A percentile compares a stretch with the other conserved stretches of the same genome.
Conservation (phyloP, 441 rosid genomes). For the Croton setiger region DNA sequence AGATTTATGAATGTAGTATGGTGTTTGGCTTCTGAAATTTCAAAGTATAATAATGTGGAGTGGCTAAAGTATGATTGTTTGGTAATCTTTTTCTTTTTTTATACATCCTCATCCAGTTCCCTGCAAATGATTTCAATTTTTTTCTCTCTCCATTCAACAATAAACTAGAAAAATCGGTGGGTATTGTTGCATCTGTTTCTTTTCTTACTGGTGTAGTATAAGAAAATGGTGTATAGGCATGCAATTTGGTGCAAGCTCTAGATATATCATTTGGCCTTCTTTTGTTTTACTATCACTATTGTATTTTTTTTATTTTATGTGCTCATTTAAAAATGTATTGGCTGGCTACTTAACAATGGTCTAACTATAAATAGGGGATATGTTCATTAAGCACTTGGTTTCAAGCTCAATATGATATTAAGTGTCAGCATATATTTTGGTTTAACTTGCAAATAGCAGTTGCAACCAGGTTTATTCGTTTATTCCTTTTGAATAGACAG, state of each 20-base stretch:
- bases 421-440: neutral
- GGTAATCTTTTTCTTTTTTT: neutral
- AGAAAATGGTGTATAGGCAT: slow-evolving; percentile 1
- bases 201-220: neutral
- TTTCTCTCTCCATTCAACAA: neutral
- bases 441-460: neutral
- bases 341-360: neutral
- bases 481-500: no score
- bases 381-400: neutral
- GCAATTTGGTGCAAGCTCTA: neutral
- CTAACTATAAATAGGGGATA: neutral
- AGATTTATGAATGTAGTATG: neutral
- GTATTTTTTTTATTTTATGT: neutral
- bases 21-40: neutral
- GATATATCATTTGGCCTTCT: neutral
- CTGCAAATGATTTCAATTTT: neutral
- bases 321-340: neutral
- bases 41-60: neutral
- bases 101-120: neutral
- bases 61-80: neutral
- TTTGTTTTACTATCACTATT: neutral
- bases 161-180: neutral
- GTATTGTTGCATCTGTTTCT: neutral
- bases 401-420: neutral
- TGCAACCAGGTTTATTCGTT: neutral